phyloP scores from a whole-genome alignment of 768 basidiomycete genomes.

The Russula lepida region DNA sequence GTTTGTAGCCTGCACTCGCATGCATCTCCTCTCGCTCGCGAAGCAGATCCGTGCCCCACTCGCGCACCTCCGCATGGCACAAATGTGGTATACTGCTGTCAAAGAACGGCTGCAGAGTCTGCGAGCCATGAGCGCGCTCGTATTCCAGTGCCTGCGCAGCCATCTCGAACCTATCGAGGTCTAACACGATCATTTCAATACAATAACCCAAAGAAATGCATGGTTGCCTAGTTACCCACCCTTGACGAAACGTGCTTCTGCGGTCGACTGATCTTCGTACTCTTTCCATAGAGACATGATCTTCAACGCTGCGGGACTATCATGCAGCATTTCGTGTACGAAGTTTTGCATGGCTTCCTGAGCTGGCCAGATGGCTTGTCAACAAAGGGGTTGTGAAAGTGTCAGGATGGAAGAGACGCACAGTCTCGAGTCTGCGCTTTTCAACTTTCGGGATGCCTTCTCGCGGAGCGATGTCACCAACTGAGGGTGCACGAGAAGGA shows the following conservation, averaged over 20 bases:
- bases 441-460: slow-evolving; percentile 79
- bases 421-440: slow-evolving; percentile 70
- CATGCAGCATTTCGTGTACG: slow-evolving; percentile 80
- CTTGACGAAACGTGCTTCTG: slow-evolving; percentile 84
- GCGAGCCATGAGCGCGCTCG: slow-evolving; percentile 42
- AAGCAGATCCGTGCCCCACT: slow-evolving; percentile 56
- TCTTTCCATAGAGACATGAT: slow-evolving; percentile 77
- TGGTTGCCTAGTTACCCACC: slow-evolving; percentile 43
- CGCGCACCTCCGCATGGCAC: slow-evolving; percentile 60
- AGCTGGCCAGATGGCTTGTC: neutral
- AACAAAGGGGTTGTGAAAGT: neutral
- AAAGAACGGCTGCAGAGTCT: slow-evolving; percentile 64
- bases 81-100: slow-evolving; percentile 70
- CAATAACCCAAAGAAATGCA: neutral
- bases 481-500: slow-evolving; percentile 38
- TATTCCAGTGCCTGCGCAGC: slow-evolving; percentile 78
- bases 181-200: slow-evolving; percentile 31
- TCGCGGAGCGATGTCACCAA: slow-evolving; percentile 88
- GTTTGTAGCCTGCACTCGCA: neutral
- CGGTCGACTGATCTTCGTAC: slow-evolving; percentile 66
- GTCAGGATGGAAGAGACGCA: slow-evolving; percentile 25
- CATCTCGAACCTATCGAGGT: slow-evolving; percentile 85
- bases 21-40: slow-evolving; percentile 36
- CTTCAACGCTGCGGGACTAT: slow-evolving; percentile 54
- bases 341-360: slow-evolving; percentile 91